Evolutionary conservation across 148 eudicot species (phyloP), one percentile per base, ranked within the genome.

Genomic region (Chenopodium suecicum): DNA sequence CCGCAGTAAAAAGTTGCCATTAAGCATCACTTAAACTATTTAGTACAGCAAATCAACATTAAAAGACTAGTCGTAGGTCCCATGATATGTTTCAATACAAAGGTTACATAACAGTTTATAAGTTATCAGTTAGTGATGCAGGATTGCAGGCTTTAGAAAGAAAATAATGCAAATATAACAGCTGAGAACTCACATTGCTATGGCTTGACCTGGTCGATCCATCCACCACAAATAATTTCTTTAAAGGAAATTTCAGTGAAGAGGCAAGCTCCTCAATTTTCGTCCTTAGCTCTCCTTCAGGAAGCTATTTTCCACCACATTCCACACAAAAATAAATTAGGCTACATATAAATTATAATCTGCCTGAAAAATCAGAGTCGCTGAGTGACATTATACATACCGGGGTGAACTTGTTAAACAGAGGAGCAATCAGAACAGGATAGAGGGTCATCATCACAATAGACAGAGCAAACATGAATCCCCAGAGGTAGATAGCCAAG

Each of bases 121-220:
- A 31, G 31, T 66, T 34, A 56, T 56, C 41, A 74, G 32, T 17
- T 47, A 68, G 14, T 69, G 13, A 75, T 20, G 50, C 20, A 31
- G 32, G 32, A 31, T 31, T 31, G 32, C 32, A 41, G 22, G 25
- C 47, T 46, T 19, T 46, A 32, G n/a, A 80, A 13, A 9, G 47
- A 62, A 27, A 34, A 79, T 50, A 70, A 68, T 52, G 65, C 41
- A n/a, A 23, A 83, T 37, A 56, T 47, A 73, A 70, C 82, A 85
- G 71, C 60, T 66, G 74, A 83, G 78, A 62, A 52, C 99, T 91
- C 86, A 97, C 99, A 91, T 97, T 97, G 91, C 98, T 97, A 81
- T 97, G 99, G 86, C 97, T 90, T 75, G 99, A 97, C 86, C 99
- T 91, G 31, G 93, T 97, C 44, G 99, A 97, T 86, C 99, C 99